Conservation (phyloP, 106 monocot species). For the Acorus gramineus region DNA sequence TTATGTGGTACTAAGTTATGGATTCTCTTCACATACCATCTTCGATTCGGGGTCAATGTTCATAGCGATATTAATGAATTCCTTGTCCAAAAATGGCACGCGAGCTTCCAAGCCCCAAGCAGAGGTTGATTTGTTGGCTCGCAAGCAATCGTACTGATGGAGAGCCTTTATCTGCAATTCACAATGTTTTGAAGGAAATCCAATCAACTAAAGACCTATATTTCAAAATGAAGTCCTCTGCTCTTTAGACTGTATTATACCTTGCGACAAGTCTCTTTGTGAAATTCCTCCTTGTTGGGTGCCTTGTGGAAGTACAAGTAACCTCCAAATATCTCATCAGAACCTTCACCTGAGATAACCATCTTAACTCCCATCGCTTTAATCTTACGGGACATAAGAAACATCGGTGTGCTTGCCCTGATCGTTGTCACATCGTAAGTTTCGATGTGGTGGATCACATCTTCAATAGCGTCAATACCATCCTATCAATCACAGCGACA, state of each 20-base stretch:
- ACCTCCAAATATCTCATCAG: conserved; percentile 59
- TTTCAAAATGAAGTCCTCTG: too few species aligned
- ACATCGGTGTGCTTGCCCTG: conserved; percentile 67
- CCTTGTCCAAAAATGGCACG: conserved; percentile 62
- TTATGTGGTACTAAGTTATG: background rate
- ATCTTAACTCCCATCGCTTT: conserved; percentile 54
- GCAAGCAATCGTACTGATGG: conserved; percentile 56
- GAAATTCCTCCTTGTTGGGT: conserved; percentile 70
- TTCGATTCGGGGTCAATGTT: conserved; percentile 64
- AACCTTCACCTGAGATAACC: conserved; percentile 61
- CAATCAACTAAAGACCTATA: too few species aligned
- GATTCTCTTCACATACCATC: conserved; percentile 21
- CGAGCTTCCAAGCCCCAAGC: conserved; percentile 64
- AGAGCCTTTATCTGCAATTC: conserved; percentile 46
- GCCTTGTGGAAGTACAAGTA: conserved; percentile 68
- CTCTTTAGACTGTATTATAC: conserved; percentile 11
- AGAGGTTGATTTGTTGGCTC: conserved; percentile 57
- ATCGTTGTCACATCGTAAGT: conserved; percentile 63
- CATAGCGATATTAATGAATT: conserved; percentile 53
- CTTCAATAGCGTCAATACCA: conserved; percentile 63
- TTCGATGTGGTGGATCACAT: conserved; percentile 60
- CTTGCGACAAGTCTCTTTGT: conserved; percentile 55
- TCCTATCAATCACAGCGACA: conserved; percentile 13
- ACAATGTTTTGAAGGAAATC: too few species aligned
- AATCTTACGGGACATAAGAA: conserved; percentile 58